Percentiles rank a stretch among this genome's conserved stretches.
Evolutionary conservation across 2,329 filamentous ascomycete genomes (phyloP).

Genomic region (Phaeosphaeriaceae sp.): DNA sequence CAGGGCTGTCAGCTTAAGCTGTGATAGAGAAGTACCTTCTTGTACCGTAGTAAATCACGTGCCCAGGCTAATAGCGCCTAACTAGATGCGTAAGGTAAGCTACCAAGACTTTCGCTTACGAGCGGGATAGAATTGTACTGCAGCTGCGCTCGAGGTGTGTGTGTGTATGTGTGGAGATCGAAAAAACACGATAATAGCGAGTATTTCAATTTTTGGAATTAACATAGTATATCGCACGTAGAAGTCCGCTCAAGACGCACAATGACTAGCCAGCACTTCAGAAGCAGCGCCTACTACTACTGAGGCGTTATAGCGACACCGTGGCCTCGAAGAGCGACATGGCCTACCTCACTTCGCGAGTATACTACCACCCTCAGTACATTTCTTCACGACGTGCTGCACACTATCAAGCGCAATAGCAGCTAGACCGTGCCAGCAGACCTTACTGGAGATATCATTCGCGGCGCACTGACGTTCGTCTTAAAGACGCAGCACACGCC

Average conservation of each 20-base stretch:
- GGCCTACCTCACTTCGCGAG: slow-evolving; percentile 3
- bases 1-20: too few species aligned
- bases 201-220: slow-evolving; percentile 7
- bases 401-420: background rate
- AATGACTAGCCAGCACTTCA: slow-evolving; percentile 12
- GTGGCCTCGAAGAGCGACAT: slow-evolving; percentile 9
- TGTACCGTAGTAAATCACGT: too few species aligned
- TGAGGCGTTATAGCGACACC: slow-evolving; percentile 10
- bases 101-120: too few species aligned
- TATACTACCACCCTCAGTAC: background rate
- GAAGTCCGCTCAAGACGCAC: slow-evolving; percentile 7
- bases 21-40: too few species aligned
- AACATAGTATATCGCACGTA: slow-evolving; percentile 10
- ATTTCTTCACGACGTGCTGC: background rate
- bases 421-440: slow-evolving; percentile 23
- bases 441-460: slow-evolving; percentile 9
- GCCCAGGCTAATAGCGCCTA: too few species aligned
- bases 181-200: background rate
- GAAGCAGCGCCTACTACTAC: slow-evolving; percentile 10
- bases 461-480: slow-evolving; percentile 18
- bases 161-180: too few species aligned
- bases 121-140: too few species aligned
- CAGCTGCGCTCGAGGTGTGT: too few species aligned
- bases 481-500: too few species aligned
- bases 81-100: too few species aligned